Evolutionary conservation across 1,284 basidiomycete genomes (phyloP).

Genomic region (Flammula alnicola): DNA sequence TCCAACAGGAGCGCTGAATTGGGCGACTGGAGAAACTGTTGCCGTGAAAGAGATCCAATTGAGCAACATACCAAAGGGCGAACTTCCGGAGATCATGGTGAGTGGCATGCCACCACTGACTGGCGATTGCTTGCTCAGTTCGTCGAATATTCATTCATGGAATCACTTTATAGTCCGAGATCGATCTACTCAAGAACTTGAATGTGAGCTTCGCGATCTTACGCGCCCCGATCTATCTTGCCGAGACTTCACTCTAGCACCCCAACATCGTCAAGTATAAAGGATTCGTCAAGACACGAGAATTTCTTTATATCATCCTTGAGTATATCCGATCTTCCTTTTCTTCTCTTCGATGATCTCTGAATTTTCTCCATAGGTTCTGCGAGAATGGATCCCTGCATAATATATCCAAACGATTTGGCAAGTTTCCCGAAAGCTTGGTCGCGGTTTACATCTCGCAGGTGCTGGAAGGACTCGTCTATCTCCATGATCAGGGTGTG

Average conservation of each 20-base stretch:
- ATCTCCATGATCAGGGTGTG: conserved; percentile 96
- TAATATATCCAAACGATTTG: conserved; percentile 94
- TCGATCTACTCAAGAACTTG: conserved; percentile 96
- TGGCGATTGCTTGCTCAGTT: not conserved
- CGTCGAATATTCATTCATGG: conserved; percentile 15
- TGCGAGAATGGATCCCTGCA: conserved; percentile 98
- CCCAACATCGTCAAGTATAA: conserved; percentile 99
- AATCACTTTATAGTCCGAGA: conserved; percentile 75
- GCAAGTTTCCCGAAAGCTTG: conserved; percentile 96
- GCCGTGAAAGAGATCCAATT: conserved; percentile 95
- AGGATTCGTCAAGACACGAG: conserved; percentile 93
- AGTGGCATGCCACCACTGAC: conserved; percentile 32
- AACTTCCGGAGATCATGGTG: conserved; percentile 97
- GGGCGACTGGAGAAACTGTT: conserved; percentile 95
- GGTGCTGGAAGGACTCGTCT: conserved; percentile 90
- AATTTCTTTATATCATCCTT: conserved; percentile 95
- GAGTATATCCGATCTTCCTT: conserved; percentile 57
- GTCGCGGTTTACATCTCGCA: conserved; percentile 97
- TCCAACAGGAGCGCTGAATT: conserved; percentile 84
- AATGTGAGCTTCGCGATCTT: conserved; percentile 60
- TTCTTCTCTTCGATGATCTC: conserved; percentile 12
- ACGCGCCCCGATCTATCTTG: conserved; percentile 1
- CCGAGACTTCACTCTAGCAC: conserved; percentile 50
- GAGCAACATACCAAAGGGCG: conserved; percentile 89
- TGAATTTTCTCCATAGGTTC: conserved; percentile 56